Evolutionary conservation across 306 rosid species (phyloP), one percentile per base, ranked within the genome.

Genomic region (Delonix regia): DNA sequence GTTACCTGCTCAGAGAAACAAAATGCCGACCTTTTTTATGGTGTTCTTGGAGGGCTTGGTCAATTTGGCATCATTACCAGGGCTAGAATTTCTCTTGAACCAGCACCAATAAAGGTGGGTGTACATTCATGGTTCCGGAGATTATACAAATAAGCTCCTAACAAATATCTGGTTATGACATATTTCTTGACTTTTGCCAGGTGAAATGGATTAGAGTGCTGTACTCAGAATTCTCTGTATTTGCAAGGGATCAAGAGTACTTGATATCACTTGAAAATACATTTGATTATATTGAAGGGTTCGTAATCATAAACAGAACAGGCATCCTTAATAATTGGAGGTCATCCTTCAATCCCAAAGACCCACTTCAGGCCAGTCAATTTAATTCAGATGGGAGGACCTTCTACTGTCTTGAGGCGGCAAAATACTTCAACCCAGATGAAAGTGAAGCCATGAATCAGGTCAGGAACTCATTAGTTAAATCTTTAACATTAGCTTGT

Each of bases 11-110:
- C 98, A 4, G 86, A 75, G 70, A 87, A 88, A 78, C 80, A 84
- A 73, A 86, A 87, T 83, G 82, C 89, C 36, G 97, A 94, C 53
- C 98, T 94, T 78, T 94, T 90, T 57, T 41, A 88, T 75, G 90
- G 88, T 60, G 97, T 89, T 76, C 93, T 92, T 63, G 98, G 98
- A 74, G 98, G 98, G 61, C 95, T 94, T 25, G 98, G 98, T 59
- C 98, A 94, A 81, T 94, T 94, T 73, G 98, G 97, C 78, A 88
- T 94, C 91, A 92, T 94, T 51, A 89, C 97, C 73, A 81, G 85
- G 74, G 98, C 98, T 27, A 88, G 93, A 69, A 92, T 94, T 78
- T 88, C 93, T 72, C 93, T 94, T 70, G 97, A 88, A 87, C 87
- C 87, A 59, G 98, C 98, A 69, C 97, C 93, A 15, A 90, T 69